These are phyloP conservation scores for Striga asiatica DNA, from an alignment of 257 asterid genomes.

Conservation along the genomic window DNA sequence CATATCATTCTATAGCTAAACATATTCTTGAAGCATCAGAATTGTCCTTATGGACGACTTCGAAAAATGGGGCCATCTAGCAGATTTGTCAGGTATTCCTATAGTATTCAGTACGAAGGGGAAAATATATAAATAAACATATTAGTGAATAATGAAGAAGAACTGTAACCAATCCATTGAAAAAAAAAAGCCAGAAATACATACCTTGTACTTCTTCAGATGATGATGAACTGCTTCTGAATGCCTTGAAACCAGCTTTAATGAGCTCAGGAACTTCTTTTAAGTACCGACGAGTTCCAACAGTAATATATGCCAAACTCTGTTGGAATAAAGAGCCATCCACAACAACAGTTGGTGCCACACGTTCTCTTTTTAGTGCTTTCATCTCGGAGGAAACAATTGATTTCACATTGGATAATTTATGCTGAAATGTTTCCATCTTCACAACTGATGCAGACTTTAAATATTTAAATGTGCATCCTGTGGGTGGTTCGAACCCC, in stretches of 20 bases:
- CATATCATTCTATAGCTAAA: background rate
- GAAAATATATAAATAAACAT: too few relatives aligned
- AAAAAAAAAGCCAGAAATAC: background rate
- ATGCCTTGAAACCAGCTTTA: constrained; percentile 60
- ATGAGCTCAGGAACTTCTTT: constrained; percentile 72
- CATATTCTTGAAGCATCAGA: background rate
- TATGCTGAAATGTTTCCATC: constrained; percentile 52
- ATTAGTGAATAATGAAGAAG: constrained; percentile 3
- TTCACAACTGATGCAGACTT: constrained; percentile 53
- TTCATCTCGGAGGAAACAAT: constrained; percentile 63
- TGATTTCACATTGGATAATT: constrained; percentile 61
- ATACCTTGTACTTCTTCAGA: constrained; percentile 72
- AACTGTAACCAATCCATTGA: background rate
- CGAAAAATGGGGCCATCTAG: background rate
- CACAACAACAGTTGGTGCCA: constrained; percentile 34
- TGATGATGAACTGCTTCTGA: constrained; percentile 54
- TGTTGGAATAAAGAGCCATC: constrained; percentile 50
- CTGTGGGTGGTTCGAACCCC: constrained; percentile 82
- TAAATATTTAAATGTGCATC: constrained; percentile 60
- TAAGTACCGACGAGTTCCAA: constrained; percentile 59
- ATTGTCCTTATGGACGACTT: background rate
- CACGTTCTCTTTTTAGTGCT: constrained; percentile 43
- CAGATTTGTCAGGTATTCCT: background rate
- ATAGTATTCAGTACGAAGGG: too few relatives aligned
- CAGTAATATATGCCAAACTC: constrained; percentile 51